A percentile compares a stretch with the other conserved stretches of the same genome.
Conservation (phyloP, 306 rosid species). For the Quercus wislizeni region DNA sequence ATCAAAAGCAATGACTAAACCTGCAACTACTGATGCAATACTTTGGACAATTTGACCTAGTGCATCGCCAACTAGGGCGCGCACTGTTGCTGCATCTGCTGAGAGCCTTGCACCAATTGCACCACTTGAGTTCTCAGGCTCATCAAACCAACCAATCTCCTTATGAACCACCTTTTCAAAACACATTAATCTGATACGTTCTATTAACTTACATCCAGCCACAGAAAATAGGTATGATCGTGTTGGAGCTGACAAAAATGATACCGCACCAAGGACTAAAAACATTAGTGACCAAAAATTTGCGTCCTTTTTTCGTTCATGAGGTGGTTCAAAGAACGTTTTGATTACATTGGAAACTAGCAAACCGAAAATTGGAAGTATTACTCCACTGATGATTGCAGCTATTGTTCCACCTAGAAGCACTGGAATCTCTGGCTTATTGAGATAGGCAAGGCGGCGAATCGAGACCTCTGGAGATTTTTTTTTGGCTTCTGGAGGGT, state of each 20-base stretch:
- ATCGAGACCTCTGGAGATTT: constrained; percentile 48
- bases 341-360: constrained; percentile 60
- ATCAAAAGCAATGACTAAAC: constrained; percentile 67
- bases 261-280: constrained; percentile 42
- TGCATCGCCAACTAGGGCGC: constrained; percentile 79
- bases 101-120: constrained; percentile 82
- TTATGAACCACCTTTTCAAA: constrained; percentile 71
- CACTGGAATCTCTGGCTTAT: constrained; percentile 87
- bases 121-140: constrained; percentile 77
- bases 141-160: constrained; percentile 92
- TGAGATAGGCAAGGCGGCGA: constrained; percentile 73
- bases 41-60: constrained; percentile 57
- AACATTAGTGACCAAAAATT: constrained; percentile 73
- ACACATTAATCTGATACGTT: constrained; percentile 66
- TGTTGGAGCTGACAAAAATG: constrained; percentile 47
- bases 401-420: constrained; percentile 60
- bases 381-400: constrained; percentile 53
- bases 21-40: constrained; percentile 61
- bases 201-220: constrained; percentile 73
- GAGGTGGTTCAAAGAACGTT: constrained; percentile 56
- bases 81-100: constrained; percentile 76
- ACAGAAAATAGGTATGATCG: constrained; percentile 57
- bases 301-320: constrained; percentile 58
- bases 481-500: constrained; percentile 14
- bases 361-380: constrained; percentile 64